phyloP scores from a whole-genome alignment of 345 rosid species.

The Alliaria petiolata region DNA sequence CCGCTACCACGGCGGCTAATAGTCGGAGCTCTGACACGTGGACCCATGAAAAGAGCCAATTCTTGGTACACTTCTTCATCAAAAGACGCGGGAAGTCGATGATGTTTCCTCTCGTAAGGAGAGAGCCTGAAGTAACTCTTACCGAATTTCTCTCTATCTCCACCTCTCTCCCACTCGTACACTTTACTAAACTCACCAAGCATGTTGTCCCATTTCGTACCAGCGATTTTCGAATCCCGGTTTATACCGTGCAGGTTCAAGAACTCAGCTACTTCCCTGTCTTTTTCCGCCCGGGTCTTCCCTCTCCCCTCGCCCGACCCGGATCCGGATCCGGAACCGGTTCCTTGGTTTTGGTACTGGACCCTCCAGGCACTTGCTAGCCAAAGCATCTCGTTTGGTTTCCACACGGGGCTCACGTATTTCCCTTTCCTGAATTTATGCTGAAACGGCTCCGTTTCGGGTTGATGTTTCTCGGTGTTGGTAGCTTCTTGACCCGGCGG shows the following conservation, averaged over 20 bases:
- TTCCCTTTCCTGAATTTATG: constrained; percentile 85
- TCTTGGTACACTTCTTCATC: constrained; percentile 97
- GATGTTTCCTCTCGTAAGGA: constrained; percentile 83
- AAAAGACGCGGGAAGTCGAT: constrained; percentile 90
- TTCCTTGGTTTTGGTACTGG: constrained; percentile 54
- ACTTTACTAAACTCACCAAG: constrained; percentile 95
- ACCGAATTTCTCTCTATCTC: constrained; percentile 61
- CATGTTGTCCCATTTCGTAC: constrained; percentile 99
- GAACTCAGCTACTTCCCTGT: constrained; percentile 89
- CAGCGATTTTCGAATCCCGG: constrained; percentile 91
- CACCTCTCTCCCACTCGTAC: constrained; percentile 89
- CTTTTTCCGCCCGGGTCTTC: constrained; percentile 93
- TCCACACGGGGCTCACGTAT: constrained; percentile 98
- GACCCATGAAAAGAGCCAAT: constrained; percentile 87
- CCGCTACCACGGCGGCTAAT: not conserved
- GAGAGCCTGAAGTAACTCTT: constrained; percentile 96
- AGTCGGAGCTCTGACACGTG: constrained; percentile 60
- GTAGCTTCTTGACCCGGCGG: constrained; percentile 66
- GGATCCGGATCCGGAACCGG: constrained; percentile 39
- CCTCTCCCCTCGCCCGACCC: constrained; percentile 54
- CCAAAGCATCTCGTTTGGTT: constrained; percentile 97
- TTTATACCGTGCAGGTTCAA: constrained; percentile 71
- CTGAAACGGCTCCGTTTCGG: constrained; percentile 47
- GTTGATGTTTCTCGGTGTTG: constrained; percentile 44
- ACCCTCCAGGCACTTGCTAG: constrained; percentile 89